These are phyloP conservation scores for Nicotiana tabacum DNA, from an alignment of 257 asterid species.

Conservation along the genomic window DNA sequence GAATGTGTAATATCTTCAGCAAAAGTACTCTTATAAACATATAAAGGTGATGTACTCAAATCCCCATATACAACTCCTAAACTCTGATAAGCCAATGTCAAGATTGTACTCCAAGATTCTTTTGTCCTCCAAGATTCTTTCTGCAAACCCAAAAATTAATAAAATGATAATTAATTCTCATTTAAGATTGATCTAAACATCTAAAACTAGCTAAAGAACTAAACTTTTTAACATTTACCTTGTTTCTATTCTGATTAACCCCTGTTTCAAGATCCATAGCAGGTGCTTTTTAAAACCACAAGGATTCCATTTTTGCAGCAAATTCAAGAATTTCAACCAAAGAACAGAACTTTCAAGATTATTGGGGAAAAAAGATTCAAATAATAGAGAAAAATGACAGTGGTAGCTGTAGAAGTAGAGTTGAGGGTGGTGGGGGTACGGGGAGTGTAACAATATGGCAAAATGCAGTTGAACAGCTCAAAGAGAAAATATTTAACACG, in stretches of 20 bases:
- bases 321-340: slow-evolving; percentile 26
- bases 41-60: slow-evolving; percentile 84
- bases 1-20: slow-evolving; percentile 78
- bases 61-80: slow-evolving; percentile 94
- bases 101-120: slow-evolving; percentile 75
- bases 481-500: slow-evolving; percentile 12
- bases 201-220: background rate
- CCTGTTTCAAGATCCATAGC: slow-evolving; percentile 74
- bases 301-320: slow-evolving; percentile 34
- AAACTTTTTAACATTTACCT: slow-evolving; percentile 38
- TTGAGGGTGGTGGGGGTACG: background rate
- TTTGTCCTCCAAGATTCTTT: slow-evolving; percentile 76
- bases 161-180: background rate
- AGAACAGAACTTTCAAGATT: slow-evolving; percentile 20
- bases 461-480: slow-evolving; percentile 35
- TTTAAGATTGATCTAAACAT: background rate
- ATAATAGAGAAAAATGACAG: background rate
- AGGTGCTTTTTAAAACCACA: slow-evolving; percentile 32
- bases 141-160: slow-evolving; percentile 40
- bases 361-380: background rate
- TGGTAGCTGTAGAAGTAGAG: slow-evolving; percentile 5
- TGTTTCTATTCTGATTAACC: slow-evolving; percentile 42
- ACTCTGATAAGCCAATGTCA: slow-evolving; percentile 86
- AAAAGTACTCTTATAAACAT: slow-evolving; percentile 82
- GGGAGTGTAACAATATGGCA: background rate